Evolutionary conservation across 352 stramenopile genomes (phyloP).

Genomic region (Phytophthora pinifolia): DNA sequence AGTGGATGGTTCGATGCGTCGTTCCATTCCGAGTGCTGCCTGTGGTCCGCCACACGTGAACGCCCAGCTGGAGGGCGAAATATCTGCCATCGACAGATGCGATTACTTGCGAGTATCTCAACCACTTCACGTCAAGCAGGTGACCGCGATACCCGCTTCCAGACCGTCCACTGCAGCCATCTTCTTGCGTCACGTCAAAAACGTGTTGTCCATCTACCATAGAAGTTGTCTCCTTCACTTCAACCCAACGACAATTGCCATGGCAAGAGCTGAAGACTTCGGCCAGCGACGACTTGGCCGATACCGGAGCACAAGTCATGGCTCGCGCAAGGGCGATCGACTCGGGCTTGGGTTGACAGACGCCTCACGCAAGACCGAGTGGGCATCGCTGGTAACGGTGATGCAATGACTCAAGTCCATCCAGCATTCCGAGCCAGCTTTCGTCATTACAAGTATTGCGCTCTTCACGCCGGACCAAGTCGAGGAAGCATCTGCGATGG

Average conservation of each 20-base stretch:
- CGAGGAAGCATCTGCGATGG: too few relatives aligned
- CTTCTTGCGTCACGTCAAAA: too few relatives aligned
- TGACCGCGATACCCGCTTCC: too few relatives aligned
- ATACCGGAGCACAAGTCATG: conserved; percentile 2
- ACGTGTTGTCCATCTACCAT: too few relatives aligned
- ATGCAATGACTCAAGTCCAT: neutral
- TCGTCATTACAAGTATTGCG: too few relatives aligned
- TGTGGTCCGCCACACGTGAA: conserved; percentile 10
- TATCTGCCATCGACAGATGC: conserved; percentile 19
- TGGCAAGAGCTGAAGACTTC: too few relatives aligned
- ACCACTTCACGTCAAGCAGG: neutral
- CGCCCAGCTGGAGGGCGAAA: conserved; percentile 12
- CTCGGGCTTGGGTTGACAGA: conserved; percentile 1
- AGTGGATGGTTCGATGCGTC: conserved; percentile 14
- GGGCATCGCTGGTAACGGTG: too few relatives aligned
- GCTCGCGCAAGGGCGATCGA: neutral
- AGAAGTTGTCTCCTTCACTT: too few relatives aligned
- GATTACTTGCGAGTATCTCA: conserved; percentile 21
- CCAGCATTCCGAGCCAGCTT: neutral
- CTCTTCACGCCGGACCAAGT: too few relatives aligned
- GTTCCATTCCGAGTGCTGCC: conserved; percentile 5
- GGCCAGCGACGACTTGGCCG: too few relatives aligned
- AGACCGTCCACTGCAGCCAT: too few relatives aligned
- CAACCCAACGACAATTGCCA: too few relatives aligned
- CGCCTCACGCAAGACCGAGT: conserved; percentile 3